Conservation (phyloP, 768 basidiomycete species). For the Pholiota molesta region DNA sequence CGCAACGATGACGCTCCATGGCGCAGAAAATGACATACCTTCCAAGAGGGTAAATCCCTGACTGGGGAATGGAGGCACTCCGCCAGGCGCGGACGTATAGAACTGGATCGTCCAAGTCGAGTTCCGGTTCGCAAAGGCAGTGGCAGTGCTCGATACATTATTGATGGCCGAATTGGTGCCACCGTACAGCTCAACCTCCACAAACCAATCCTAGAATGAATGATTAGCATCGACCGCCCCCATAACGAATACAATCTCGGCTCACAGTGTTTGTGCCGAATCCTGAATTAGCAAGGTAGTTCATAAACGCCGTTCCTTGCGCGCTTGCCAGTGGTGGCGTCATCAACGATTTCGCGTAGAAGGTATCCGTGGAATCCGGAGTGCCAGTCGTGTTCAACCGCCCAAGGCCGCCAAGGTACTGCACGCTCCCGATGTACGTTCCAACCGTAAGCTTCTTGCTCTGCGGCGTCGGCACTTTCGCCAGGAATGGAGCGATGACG, state of each 20-base stretch:
- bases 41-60: slow-evolving; percentile 49
- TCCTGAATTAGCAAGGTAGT: slow-evolving; percentile 42
- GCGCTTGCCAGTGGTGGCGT: slow-evolving; percentile 37
- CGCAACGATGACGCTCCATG: not conserved
- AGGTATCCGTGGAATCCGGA: slow-evolving; percentile 40
- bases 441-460: slow-evolving; percentile 22
- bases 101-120: slow-evolving; percentile 52
- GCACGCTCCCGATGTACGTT: slow-evolving; percentile 36
- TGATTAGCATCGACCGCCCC: not conserved
- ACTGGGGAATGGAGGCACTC: slow-evolving; percentile 43
- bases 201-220: slow-evolving; percentile 24
- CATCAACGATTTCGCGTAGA: slow-evolving; percentile 48
- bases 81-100: slow-evolving; percentile 44
- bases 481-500: slow-evolving; percentile 34
- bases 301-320: slow-evolving; percentile 39
- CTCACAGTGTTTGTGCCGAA: slow-evolving; percentile 34
- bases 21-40: slow-evolving; percentile 25
- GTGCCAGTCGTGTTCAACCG: slow-evolving; percentile 25
- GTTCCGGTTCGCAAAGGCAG: slow-evolving; percentile 48
- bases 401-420: slow-evolving; percentile 29
- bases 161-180: slow-evolving; percentile 51
- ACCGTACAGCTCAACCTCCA: slow-evolving; percentile 46
- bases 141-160: slow-evolving; percentile 37
- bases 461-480: slow-evolving; percentile 27
- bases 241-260: not conserved